These are phyloP conservation scores for Aspergillus campestris DNA, from an alignment of 495 filamentous ascomycete species.

Conservation along the genomic window DNA sequence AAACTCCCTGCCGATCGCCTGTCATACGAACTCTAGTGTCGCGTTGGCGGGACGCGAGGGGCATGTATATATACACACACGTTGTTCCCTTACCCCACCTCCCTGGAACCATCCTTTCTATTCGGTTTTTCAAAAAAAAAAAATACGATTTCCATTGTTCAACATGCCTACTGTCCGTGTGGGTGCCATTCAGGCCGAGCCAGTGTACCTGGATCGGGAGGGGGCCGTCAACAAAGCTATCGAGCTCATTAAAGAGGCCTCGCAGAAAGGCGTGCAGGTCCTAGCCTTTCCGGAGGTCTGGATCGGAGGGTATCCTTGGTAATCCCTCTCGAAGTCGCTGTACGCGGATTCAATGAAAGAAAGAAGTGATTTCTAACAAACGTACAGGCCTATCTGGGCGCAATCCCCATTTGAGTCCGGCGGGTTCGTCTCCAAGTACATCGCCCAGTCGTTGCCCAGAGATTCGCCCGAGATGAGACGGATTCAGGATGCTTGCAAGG, in stretches of 20 bases:
- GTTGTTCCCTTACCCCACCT: too few relatives aligned
- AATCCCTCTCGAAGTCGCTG: neutral
- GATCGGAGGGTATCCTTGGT: conserved; percentile 32
- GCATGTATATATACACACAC: too few relatives aligned
- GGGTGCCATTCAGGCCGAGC: conserved; percentile 15
- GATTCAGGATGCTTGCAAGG: conserved; percentile 16
- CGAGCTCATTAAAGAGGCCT: conserved; percentile 19
- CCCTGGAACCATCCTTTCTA: too few relatives aligned
- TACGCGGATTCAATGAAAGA: neutral
- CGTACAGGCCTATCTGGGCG: neutral
- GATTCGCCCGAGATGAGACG: conserved; percentile 23
- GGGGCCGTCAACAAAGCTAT: conserved; percentile 21
- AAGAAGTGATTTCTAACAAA: neutral
- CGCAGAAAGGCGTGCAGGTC: conserved; percentile 17
- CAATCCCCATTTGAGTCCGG: neutral
- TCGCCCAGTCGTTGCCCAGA: conserved; percentile 17
- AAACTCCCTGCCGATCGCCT: too few relatives aligned
- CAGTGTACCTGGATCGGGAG: conserved; percentile 22
- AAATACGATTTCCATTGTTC: neutral
- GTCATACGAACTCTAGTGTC: too few relatives aligned
- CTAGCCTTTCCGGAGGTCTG: conserved; percentile 32
- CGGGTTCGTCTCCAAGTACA: conserved; percentile 15
- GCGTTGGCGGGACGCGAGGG: too few relatives aligned
- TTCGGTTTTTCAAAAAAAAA: neutral
- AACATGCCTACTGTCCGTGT: conserved; percentile 2